Percentiles rank a stretch among this genome's conserved stretches.
phyloP scores from a whole-genome alignment of 2,329 filamentous ascomycete species.

The Arachnopeziza araneosa region DNA sequence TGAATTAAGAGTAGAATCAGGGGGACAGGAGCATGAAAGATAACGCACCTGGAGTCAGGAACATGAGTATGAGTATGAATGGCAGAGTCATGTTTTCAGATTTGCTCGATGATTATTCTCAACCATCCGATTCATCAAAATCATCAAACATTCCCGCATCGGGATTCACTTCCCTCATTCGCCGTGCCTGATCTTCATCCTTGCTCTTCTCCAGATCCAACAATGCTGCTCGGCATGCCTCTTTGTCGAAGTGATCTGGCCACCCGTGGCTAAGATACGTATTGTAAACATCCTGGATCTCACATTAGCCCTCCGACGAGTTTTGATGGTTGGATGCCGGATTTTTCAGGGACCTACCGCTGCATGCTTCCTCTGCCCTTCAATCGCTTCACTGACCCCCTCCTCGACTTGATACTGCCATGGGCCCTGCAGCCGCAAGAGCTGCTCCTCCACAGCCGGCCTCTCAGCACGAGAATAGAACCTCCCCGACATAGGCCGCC shows the following conservation, averaged over 20 bases:
- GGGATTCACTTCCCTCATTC: conserved; percentile 1
- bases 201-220: conserved; percentile 3
- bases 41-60: too few relatives aligned
- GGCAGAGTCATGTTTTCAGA: too few relatives aligned
- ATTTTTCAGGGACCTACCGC: too few relatives aligned
- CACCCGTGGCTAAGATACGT: conserved; percentile 3
- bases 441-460: too few relatives aligned
- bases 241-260: conserved; percentile 5
- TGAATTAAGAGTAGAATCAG: too few relatives aligned
- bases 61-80: too few relatives aligned
- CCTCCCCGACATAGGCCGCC: background rate
- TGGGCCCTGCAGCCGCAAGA: too few relatives aligned
- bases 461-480: background rate
- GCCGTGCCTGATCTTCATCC: background rate
- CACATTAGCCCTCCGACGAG: background rate
- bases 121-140: background rate
- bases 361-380: background rate
- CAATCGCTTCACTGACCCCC: too few relatives aligned
- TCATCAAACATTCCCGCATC: background rate
- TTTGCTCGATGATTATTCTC: background rate
- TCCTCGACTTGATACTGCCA: too few relatives aligned
- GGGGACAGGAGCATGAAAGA: too few relatives aligned
- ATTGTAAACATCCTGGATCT: conserved; percentile 3
- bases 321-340: too few relatives aligned
- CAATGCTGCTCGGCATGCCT: background rate